phyloP scores from a whole-genome alignment of 805 yeast species.

The Starmerella etchellsii region DNA sequence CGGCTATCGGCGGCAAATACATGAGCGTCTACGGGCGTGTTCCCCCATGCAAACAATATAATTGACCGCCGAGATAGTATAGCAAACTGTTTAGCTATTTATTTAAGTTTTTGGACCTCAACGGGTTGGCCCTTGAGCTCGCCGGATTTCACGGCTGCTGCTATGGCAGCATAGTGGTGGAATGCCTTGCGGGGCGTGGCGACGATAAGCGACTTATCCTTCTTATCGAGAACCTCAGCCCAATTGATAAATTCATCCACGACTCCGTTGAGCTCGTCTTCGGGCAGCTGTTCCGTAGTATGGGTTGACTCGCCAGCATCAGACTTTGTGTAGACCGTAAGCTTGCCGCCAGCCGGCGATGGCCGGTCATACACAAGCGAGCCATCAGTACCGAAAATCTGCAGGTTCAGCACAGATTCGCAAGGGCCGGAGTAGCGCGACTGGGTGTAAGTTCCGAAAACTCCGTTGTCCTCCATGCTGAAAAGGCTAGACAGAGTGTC shows the following conservation, averaged over 20 bases:
- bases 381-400: conserved; percentile 70
- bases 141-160: conserved; percentile 69
- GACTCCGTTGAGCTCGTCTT: conserved; percentile 42
- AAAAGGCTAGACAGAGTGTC: conserved; percentile 67
- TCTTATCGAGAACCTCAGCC: conserved; percentile 44
- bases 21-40: too few relatives aligned
- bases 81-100: too few relatives aligned
- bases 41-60: too few relatives aligned
- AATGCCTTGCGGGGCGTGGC: conserved; percentile 68
- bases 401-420: conserved; percentile 51
- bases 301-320: conserved; percentile 21
- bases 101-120: too few relatives aligned
- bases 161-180: conserved; percentile 87
- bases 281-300: conserved; percentile 22
- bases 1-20: too few relatives aligned
- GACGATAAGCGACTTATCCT: conserved; percentile 45
- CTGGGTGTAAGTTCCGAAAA: conserved; percentile 72
- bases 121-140: conserved; percentile 27
- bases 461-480: conserved; percentile 39
- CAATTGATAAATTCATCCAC: conserved; percentile 43
- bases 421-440: conserved; percentile 81
- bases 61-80: too few relatives aligned
- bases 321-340: conserved; percentile 22
- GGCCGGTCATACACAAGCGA: conserved; percentile 55
- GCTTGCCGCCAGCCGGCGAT: conserved; percentile 28